Evolutionary conservation across 2,329 filamentous ascomycete species (phyloP).

Genomic region (Helotiales sp.): DNA sequence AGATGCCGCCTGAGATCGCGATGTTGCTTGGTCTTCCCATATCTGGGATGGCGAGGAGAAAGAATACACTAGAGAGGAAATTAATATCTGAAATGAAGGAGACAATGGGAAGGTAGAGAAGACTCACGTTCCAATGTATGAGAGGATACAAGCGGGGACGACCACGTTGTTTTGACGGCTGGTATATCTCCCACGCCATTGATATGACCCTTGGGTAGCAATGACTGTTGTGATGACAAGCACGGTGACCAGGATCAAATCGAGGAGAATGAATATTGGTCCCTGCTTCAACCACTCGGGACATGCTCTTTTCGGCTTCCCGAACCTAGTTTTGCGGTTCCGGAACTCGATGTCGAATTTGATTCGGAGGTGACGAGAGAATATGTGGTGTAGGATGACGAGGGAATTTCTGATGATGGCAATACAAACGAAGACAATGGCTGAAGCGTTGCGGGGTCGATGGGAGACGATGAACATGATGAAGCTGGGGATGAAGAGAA

Average conservation of each 20-base stretch:
- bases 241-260: neutral
- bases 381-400: conserved; percentile 1
- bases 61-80: neutral
- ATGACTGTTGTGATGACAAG: neutral
- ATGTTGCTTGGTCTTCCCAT: conserved; percentile 8
- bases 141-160: neutral
- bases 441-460: neutral
- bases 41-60: neutral
- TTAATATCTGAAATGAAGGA: neutral
- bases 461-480: neutral
- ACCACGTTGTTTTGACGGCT: neutral
- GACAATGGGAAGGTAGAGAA: neutral
- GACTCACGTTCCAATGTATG: neutral
- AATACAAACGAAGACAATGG: neutral
- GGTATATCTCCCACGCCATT: neutral
- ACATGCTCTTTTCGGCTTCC: neutral
- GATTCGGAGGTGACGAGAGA: neutral
- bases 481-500: neutral
- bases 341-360: conserved; percentile 1
- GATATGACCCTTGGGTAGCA: neutral
- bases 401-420: neutral
- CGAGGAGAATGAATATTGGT: neutral
- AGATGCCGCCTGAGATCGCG: conserved; percentile 1
- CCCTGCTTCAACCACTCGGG: neutral
- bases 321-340: neutral